Conservation (phyloP, 768 basidiomycete genomes). For the Tubosaeta sp. region DNA sequence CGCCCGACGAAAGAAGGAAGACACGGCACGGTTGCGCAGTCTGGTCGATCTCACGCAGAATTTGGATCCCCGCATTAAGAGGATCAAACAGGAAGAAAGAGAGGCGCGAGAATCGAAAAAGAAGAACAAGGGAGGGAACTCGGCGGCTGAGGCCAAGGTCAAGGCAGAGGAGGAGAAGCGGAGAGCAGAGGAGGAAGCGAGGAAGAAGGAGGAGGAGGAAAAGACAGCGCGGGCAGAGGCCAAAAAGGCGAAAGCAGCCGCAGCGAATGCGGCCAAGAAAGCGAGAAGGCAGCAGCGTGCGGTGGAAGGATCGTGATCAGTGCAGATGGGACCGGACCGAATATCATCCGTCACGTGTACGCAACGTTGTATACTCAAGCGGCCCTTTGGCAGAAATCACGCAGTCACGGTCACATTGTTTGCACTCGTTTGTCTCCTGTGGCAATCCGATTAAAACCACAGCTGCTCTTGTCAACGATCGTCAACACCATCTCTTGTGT, state of each 20-base stretch:
- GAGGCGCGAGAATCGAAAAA: constrained; percentile 92
- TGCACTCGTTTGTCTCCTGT: constrained; percentile 22
- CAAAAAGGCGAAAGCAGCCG: constrained; percentile 80
- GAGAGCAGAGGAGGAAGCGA: constrained; percentile 68
- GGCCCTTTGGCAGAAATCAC: constrained; percentile 32
- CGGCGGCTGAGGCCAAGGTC: constrained; percentile 46
- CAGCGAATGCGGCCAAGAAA: constrained; percentile 90
- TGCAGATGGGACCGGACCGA: neutral
- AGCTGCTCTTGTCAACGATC: constrained; percentile 40
- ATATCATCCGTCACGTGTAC: neutral
- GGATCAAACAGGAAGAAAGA: constrained; percentile 96
- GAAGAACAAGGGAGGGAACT: constrained; percentile 42
- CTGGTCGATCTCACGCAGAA: constrained; percentile 84
- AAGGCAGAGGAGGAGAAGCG: constrained; percentile 54
- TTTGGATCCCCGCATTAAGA: constrained; percentile 92
- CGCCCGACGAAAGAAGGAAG: constrained; percentile 94
- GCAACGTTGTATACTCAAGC: constrained; percentile 15
- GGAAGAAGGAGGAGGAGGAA: constrained; percentile 79
- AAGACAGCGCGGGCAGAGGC: constrained; percentile 69
- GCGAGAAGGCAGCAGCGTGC: constrained; percentile 64
- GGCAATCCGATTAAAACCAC: constrained; percentile 29
- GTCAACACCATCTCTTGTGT: constrained; percentile 43
- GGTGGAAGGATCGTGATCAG: constrained; percentile 33
- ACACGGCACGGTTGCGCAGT: constrained; percentile 81
- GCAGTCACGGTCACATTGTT: constrained; percentile 10